phyloP scores from a whole-genome alignment of 805 yeast species.

The Metahyphopichia silvanorum region DNA sequence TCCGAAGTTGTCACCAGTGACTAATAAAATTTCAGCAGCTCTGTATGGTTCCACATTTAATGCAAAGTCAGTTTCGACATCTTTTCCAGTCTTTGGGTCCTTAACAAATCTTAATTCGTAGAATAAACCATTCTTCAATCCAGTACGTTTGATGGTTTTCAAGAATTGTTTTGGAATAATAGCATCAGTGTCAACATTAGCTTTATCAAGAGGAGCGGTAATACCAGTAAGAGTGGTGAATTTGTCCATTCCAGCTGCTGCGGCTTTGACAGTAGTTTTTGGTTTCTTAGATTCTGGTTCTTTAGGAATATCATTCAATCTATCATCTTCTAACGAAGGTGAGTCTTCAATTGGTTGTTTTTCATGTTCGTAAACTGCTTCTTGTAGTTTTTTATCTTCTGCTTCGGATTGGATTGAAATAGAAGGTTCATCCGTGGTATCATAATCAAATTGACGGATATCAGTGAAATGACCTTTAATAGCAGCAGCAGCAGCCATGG shows the following conservation, averaged over 20 bases:
- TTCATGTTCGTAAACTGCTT: conserved; percentile 70
- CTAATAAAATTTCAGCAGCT: conserved; percentile 77
- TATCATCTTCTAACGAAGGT: conserved; percentile 53
- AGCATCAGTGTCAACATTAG: conserved; percentile 97
- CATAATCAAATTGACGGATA: conserved; percentile 75
- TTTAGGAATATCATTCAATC: conserved; percentile 61
- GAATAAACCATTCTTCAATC: conserved; percentile 82
- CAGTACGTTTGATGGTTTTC: conserved; percentile 97
- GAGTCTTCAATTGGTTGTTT: conserved; percentile 57
- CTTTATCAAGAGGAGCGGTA: conserved; percentile 92
- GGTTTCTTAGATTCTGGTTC: conserved; percentile 22
- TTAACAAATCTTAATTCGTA: conserved; percentile 78
- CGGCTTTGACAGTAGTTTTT: conserved; percentile 16
- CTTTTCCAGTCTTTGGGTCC: conserved; percentile 66
- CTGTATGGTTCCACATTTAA: conserved; percentile 84
- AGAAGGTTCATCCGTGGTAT: conserved; percentile 57
- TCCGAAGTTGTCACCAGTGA: conserved; percentile 96
- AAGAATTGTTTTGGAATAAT: conserved; percentile 98
- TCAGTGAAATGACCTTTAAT: conserved; percentile 87
- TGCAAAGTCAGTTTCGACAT: conserved; percentile 82
- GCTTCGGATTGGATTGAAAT: conserved; percentile 44
- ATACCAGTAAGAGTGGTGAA: conserved; percentile 76
- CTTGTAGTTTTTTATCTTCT: conserved; percentile 57
- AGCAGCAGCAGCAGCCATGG: conserved; percentile 99
- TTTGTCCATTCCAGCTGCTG: conserved; percentile 59